phyloP scores from a whole-genome alignment of 2,329 filamentous ascomycete species.

The Tetracladium maxilliforme region DNA sequence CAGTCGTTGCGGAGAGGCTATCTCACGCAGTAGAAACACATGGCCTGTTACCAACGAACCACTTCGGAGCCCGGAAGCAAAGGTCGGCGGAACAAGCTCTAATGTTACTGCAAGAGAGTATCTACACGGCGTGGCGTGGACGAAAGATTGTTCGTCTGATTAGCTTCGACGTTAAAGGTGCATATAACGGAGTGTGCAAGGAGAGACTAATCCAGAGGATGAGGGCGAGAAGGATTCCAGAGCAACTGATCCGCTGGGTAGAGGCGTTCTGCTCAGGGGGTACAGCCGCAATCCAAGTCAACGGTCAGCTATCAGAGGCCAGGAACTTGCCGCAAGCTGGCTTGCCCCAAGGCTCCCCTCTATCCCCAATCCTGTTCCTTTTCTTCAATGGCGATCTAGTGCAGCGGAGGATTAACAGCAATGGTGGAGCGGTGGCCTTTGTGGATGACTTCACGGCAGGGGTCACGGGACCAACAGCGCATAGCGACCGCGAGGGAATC shows the following conservation, averaged over 20 bases:
- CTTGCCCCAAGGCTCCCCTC: conserved; percentile 15
- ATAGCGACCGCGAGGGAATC: conserved; percentile 9
- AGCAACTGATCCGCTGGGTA: conserved; percentile 7
- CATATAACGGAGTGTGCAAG: too few species aligned
- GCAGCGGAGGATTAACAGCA: conserved; percentile 12
- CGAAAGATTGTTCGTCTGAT: too few species aligned
- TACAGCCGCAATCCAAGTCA: conserved; percentile 9
- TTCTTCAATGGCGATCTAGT: conserved; percentile 17
- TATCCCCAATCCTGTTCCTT: conserved; percentile 20
- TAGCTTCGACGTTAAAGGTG: too few species aligned
- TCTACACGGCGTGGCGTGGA: too few species aligned
- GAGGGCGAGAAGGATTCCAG: conserved; percentile 10
- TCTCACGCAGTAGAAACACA: too few species aligned
- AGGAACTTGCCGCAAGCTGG: conserved; percentile 9
- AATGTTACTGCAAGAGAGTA: too few species aligned
- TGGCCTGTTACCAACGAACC: too few species aligned
- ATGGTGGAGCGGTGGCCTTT: conserved; percentile 13
- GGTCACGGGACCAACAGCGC: conserved; percentile 8
- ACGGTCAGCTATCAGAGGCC: conserved; percentile 8
- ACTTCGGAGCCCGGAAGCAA: too few species aligned
- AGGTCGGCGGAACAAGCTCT: too few species aligned
- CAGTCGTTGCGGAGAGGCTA: too few species aligned
- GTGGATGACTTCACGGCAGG: conserved; percentile 13
- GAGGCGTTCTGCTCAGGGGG: conserved; percentile 11
- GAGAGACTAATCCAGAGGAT: too few species aligned